Percentiles rank a stretch among this genome's conserved stretches.
Evolutionary conservation across 768 basidiomycete species (phyloP).

Genomic region (Panaeolus cyanescens): DNA sequence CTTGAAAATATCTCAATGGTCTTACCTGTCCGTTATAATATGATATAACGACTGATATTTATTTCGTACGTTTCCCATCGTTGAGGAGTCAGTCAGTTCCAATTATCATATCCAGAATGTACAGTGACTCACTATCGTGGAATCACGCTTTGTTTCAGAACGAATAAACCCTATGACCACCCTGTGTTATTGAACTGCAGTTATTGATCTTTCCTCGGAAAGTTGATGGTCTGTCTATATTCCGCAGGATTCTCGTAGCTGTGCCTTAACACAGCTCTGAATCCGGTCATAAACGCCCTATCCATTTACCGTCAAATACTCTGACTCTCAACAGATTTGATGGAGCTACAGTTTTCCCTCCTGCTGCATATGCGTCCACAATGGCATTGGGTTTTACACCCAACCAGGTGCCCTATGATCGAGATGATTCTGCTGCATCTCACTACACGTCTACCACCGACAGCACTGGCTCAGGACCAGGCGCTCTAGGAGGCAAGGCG

Average conservation of each 20-base stretch:
- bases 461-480: constrained; percentile 21
- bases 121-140: not conserved
- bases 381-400: not conserved
- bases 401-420: constrained; percentile 4
- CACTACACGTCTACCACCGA: constrained; percentile 15
- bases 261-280: too few species aligned
- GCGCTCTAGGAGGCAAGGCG: constrained; percentile 26
- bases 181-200: not conserved
- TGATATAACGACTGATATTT: too few species aligned
- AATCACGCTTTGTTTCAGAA: not conserved
- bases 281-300: not conserved
- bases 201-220: not conserved
- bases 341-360: not conserved
- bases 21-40: too few species aligned
- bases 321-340: not conserved
- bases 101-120: not conserved
- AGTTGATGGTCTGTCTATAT: not conserved
- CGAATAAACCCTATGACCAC: not conserved
- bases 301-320: not conserved
- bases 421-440: constrained; percentile 7
- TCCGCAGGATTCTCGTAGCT: too few species aligned
- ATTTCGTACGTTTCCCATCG: not conserved
- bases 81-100: not conserved
- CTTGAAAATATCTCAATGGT: too few species aligned
- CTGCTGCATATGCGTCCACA: not conserved